Evolutionary conservation across 192 early-diverging fungal species (phyloP), one percentile per base, ranked within the genome.

Genomic region (Coemansia sp.): DNA sequence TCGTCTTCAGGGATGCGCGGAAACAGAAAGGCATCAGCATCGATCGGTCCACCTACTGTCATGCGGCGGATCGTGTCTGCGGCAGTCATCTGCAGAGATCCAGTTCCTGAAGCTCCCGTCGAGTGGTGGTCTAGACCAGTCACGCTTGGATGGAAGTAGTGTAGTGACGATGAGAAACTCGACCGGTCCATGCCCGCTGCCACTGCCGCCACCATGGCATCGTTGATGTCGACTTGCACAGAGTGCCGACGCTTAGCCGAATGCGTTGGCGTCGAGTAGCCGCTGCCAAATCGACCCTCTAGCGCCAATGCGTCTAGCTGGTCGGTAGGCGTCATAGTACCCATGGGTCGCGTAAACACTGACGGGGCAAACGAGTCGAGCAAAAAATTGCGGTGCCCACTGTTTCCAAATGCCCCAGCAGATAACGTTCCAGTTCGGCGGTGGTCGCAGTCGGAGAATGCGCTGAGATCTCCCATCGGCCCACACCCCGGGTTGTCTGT

Each of bases 271-370:
- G 82, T 78, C 60, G 82, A 76, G 55, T 84, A 76, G 9, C 82
- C 77, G 63, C 71, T 76, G 47, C 40, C 61, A 3, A 63, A 38
- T 10, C 82, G 65, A 65, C 82, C 77, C 60, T 84, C 82, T 20
- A 84, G 74, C 5, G 82, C 82, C 71, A 84, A 33, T 11, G 82
- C 82, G 31, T 84, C 82, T 11, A 84, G 82, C 67, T 79, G 82
- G 65, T 84, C 82, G 5, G 77, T 84, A 6, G 80, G 75, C 55
- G 72, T 77, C 68, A 76, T 73, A 8, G 63, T 49, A 18, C 76
- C 76, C 15, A 77, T 38, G 4, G 72, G 69, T 16, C 80, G 75
- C 59, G 73, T 72, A 33, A 82, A 82, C 76, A 75, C 72, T 38
- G 80, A 77, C 33, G 80, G 80, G 57, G 80, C 73, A 65, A 82